Conservation (phyloP, 192 early-diverging fungal genomes). For the Coemansia sp. region DNA sequence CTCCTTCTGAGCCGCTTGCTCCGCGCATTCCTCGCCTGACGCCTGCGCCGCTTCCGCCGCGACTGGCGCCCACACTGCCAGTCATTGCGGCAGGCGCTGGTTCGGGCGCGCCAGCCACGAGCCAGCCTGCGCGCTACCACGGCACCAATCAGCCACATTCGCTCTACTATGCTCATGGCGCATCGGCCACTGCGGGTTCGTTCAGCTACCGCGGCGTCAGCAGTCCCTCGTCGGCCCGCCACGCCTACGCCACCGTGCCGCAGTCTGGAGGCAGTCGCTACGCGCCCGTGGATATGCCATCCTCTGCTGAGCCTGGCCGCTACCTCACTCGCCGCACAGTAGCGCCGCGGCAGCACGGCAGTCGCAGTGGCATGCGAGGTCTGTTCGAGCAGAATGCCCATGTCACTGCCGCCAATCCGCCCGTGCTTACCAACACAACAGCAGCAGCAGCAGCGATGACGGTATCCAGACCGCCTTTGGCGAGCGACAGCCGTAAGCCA, state of each 20-base stretch:
- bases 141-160: slow-evolving; percentile 51
- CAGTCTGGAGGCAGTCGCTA: background rate
- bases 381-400: slow-evolving; percentile 8
- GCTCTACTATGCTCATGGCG: slow-evolving; percentile 50
- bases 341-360: background rate
- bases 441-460: background rate
- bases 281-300: slow-evolving; percentile 1
- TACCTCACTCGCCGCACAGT: background rate
- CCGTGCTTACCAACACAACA: background rate
- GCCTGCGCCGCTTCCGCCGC: slow-evolving; percentile 10
- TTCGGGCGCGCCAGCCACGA: background rate
- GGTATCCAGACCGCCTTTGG: background rate
- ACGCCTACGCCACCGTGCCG: slow-evolving; percentile 1
- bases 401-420: background rate
- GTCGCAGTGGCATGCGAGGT: slow-evolving; percentile 8
- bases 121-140: slow-evolving; percentile 46
- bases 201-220: slow-evolving; percentile 16
- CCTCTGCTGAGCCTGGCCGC: slow-evolving; percentile 1
- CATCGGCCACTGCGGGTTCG: slow-evolving; percentile 12
- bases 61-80: slow-evolving; percentile 2
- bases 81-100: background rate
- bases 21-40: slow-evolving; percentile 7
- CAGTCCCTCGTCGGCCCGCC: background rate
- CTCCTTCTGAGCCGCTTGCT: background rate
- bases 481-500: background rate